Percentiles rank a stretch among this genome's conserved stretches.
These are phyloP conservation scores for Angomonas deanei DNA, from an alignment of 208 protist species.

Conservation along the genomic window DNA sequence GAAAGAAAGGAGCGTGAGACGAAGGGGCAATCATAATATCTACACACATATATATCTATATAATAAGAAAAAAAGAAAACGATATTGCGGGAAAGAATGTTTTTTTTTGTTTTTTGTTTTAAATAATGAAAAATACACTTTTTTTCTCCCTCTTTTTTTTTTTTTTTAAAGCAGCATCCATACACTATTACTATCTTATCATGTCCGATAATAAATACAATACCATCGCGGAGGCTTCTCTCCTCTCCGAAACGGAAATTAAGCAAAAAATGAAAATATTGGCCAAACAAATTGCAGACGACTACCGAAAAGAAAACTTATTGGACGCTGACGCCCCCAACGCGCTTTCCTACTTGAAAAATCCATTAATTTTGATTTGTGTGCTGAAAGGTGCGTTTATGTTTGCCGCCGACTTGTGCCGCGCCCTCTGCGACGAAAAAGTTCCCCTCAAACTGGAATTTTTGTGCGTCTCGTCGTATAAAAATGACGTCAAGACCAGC, in stretches of 20 bases:
- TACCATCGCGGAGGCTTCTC: constrained; percentile 38
- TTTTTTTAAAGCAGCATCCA: constrained; percentile 3
- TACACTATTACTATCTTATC: background rate
- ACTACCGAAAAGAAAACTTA: constrained; percentile 24
- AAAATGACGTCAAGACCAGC: constrained; percentile 21
- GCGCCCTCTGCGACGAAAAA: constrained; percentile 63
- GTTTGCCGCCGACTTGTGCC: constrained; percentile 83
- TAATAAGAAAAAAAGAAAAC: background rate
- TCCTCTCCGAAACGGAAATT: constrained; percentile 16
- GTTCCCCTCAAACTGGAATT: constrained; percentile 84
- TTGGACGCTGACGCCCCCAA: constrained; percentile 41
- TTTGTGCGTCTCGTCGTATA: constrained; percentile 28
- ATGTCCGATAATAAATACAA: constrained; percentile 25
- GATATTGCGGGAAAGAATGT: background rate
- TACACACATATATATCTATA: background rate
- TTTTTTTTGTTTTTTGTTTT: constrained; percentile 12
- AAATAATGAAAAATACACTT: background rate
- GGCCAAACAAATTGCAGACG: constrained; percentile 45
- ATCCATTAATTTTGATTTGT: constrained; percentile 81
- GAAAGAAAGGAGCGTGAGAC: constrained; percentile 8
- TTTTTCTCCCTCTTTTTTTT: background rate
- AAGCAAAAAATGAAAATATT: constrained; percentile 25
- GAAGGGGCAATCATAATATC: background rate
- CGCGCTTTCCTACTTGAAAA: constrained; percentile 38
- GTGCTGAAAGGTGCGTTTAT: constrained; percentile 89